Percentiles rank a stretch among this genome's conserved stretches.
phyloP scores from a whole-genome alignment of 169 alveolate genomes.

The Perkinsus olseni region DNA sequence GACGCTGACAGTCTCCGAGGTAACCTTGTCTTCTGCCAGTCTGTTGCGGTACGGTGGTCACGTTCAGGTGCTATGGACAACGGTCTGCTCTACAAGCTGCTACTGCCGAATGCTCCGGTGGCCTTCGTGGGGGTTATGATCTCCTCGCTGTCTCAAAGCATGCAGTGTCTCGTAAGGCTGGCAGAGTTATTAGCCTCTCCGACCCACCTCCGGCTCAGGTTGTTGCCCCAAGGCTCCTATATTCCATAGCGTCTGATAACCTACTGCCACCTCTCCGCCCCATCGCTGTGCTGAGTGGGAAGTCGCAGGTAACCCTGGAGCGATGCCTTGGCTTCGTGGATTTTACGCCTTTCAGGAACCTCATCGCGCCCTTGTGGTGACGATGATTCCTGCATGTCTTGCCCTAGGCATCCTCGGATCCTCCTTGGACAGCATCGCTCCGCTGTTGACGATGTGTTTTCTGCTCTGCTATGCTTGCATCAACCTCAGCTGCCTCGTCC shows the following conservation, averaged over 20 bases:
- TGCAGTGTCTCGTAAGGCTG: constrained; percentile 28
- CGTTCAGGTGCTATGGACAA: background rate
- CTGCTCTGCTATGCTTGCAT: constrained; percentile 24
- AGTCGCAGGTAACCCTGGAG: background rate
- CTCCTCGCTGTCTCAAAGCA: constrained; percentile 23
- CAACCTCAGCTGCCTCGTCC: constrained; percentile 28
- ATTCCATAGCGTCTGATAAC: constrained; percentile 22
- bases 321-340: background rate
- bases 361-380: constrained; percentile 21
- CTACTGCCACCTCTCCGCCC: background rate
- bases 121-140: constrained; percentile 31
- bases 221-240: constrained; percentile 31
- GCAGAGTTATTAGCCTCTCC: too few species aligned
- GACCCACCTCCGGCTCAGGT: too few species aligned
- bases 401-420: constrained; percentile 17
- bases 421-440: constrained; percentile 16
- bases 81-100: background rate
- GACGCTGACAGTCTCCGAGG: constrained; percentile 16
- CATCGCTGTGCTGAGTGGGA: background rate
- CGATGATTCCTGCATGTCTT: constrained; percentile 10
- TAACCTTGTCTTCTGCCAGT: background rate
- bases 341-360: constrained; percentile 19
- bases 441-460: constrained; percentile 30
- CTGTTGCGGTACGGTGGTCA: background rate
- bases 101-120: background rate